Conservation (phyloP, 2,329 filamentous ascomycete species). For the Neurospora crassa region DNA sequence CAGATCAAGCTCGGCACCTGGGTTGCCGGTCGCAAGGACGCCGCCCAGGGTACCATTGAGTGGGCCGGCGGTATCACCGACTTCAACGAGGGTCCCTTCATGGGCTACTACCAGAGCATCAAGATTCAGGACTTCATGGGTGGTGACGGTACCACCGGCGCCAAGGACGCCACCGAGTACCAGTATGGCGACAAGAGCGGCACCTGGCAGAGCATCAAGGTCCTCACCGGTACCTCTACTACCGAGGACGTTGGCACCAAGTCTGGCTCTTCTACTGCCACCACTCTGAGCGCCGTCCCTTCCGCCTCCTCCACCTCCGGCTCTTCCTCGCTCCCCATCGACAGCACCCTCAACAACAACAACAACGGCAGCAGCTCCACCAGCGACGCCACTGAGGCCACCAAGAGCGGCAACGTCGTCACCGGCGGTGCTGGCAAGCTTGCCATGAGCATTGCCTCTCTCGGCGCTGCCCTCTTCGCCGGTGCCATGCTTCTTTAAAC, state of each 20-base stretch:
- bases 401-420: constrained; percentile 14
- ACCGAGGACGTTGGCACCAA: constrained; percentile 12
- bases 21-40: constrained; percentile 37
- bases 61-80: constrained; percentile 57
- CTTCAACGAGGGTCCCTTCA: constrained; percentile 42
- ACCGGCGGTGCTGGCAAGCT: constrained; percentile 16
- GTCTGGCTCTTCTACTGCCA: constrained; percentile 16
- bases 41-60: constrained; percentile 47
- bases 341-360: constrained; percentile 3
- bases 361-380: constrained; percentile 8
- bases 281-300: constrained; percentile 14
- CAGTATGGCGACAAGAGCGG: constrained; percentile 40
- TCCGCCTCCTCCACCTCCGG: constrained; percentile 10
- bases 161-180: constrained; percentile 44
- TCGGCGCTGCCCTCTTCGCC: constrained; percentile 18
- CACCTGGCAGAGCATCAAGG: constrained; percentile 40
- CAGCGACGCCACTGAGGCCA: background rate
- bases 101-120: constrained; percentile 47
- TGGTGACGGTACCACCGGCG: constrained; percentile 30
- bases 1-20: constrained; percentile 53
- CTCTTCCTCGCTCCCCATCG: constrained; percentile 6
- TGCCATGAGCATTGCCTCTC: constrained; percentile 14
- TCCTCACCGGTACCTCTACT: constrained; percentile 23
- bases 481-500: constrained; percentile 20
- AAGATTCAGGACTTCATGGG: constrained; percentile 46